Conservation (phyloP, 208 protist genomes). For the Trypanosoma platydactyli region DNA sequence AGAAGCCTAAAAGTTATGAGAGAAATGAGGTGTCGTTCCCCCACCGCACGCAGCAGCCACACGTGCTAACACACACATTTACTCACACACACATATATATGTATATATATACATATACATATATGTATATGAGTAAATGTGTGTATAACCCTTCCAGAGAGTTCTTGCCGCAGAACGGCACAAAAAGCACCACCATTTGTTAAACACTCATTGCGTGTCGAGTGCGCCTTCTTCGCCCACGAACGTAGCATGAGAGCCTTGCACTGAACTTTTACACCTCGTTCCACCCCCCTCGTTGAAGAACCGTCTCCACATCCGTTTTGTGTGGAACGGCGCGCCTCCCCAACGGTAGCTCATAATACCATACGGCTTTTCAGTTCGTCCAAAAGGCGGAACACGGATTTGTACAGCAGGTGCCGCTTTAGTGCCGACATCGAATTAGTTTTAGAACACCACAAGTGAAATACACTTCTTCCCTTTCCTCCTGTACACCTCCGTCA, state of each 20-base stretch:
- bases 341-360: background rate
- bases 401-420: background rate
- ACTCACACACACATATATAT: no score
- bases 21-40: no score
- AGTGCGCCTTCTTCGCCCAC: no score
- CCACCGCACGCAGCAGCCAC: no score
- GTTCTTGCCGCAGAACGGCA: no score
- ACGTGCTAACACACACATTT: no score
- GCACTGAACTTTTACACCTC: background rate
- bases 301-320: background rate
- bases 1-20: no score
- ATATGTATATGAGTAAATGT: slow-evolving; percentile 12
- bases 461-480: background rate
- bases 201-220: no score
- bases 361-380: background rate
- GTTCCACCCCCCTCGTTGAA: background rate
- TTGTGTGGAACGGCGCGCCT: background rate
- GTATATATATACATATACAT: slow-evolving; percentile 7
- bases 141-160: no score
- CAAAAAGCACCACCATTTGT: no score
- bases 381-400: slow-evolving; percentile 1
- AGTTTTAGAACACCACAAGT: background rate
- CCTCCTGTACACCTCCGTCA: background rate
- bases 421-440: slow-evolving; percentile 1
- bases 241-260: slow-evolving; percentile 42